Evolutionary conservation across 2,329 filamentous ascomycete genomes (phyloP).

Genomic region (Ophiostoma australiae): DNA sequence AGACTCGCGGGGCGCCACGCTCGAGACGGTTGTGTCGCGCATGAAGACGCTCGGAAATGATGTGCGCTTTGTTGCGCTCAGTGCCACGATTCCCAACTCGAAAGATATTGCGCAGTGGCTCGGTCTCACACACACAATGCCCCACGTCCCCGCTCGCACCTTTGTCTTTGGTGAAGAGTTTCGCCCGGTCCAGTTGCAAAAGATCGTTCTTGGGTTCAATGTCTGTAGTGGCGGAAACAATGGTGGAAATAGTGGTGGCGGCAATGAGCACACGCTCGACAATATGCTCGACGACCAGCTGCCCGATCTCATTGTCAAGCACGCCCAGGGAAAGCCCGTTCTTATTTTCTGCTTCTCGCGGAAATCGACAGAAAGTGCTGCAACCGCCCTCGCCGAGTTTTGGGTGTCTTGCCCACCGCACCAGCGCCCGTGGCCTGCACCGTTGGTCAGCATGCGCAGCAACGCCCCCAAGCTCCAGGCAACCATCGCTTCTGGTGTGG

Average conservation of each 20-base stretch:
- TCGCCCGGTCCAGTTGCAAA: conserved; percentile 70
- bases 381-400: conserved; percentile 60
- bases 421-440: conserved; percentile 60
- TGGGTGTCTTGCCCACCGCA: conserved; percentile 51
- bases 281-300: conserved; percentile 62
- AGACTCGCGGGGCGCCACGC: conserved; percentile 69
- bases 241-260: conserved; percentile 25
- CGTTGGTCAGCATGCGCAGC: conserved; percentile 48
- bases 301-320: conserved; percentile 59
- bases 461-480: conserved; percentile 56
- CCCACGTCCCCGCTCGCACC: conserved; percentile 57
- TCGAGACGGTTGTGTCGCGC: conserved; percentile 78
- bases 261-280: conserved; percentile 75
- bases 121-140: conserved; percentile 57
- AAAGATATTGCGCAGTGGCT: conserved; percentile 77
- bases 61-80: conserved; percentile 74
- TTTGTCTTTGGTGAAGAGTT: conserved; percentile 76
- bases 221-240: conserved; percentile 29
- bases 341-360: conserved; percentile 80
- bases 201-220: conserved; percentile 69
- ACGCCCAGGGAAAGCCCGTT: conserved; percentile 67
- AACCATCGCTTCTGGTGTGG: conserved; percentile 54
- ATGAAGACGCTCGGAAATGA: conserved; percentile 77
- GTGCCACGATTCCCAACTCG: conserved; percentile 78
- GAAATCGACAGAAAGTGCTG: conserved; percentile 63